Percentiles rank a stretch among this genome's conserved stretches.
These are phyloP conservation scores for Onygenales sp. DNA, from an alignment of 2,329 filamentous ascomycete species.

Conservation along the genomic window DNA sequence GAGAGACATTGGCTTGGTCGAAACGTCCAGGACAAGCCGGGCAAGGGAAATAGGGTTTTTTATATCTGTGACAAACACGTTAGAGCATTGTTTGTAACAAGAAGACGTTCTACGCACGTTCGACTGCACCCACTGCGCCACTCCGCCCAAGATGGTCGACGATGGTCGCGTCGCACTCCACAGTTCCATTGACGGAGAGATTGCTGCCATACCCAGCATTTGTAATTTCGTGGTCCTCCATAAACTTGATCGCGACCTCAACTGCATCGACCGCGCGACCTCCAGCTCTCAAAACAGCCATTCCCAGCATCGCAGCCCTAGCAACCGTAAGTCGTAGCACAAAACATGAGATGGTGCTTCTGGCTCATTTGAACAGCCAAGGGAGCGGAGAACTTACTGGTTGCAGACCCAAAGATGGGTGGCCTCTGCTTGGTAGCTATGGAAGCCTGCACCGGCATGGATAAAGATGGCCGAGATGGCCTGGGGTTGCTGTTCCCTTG, in stretches of 20 bases:
- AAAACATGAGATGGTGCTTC: no score
- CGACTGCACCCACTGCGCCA: constrained; percentile 83
- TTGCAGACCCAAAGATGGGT: constrained; percentile 79
- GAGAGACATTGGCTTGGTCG: constrained; percentile 67
- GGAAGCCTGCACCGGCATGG: constrained; percentile 90
- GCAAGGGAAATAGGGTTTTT: constrained; percentile 88
- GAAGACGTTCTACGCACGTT: constrained; percentile 52
- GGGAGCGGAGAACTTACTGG: constrained; percentile 52
- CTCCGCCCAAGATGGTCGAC: constrained; percentile 87
- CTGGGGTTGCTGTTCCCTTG: constrained; percentile 10
- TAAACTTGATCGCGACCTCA: constrained; percentile 73
- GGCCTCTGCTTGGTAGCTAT: constrained; percentile 76
- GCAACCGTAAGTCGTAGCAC: background rate
- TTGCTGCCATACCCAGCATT: constrained; percentile 97
- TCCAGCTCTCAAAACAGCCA: constrained; percentile 70
- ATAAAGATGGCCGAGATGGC: constrained; percentile 75
- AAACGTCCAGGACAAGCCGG: constrained; percentile 68
- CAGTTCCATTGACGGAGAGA: constrained; percentile 75
- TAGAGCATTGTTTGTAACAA: constrained; percentile 10
- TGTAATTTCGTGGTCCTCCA: constrained; percentile 92
- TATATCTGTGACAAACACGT: constrained; percentile 51
- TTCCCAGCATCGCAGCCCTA: constrained; percentile 75
- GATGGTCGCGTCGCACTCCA: constrained; percentile 90
- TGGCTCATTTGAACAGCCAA: no score
- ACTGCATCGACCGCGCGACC: constrained; percentile 78